Evolutionary conservation across 352 stramenopile genomes (phyloP).

Genomic region (Globisporangium cylindrosporum): DNA sequence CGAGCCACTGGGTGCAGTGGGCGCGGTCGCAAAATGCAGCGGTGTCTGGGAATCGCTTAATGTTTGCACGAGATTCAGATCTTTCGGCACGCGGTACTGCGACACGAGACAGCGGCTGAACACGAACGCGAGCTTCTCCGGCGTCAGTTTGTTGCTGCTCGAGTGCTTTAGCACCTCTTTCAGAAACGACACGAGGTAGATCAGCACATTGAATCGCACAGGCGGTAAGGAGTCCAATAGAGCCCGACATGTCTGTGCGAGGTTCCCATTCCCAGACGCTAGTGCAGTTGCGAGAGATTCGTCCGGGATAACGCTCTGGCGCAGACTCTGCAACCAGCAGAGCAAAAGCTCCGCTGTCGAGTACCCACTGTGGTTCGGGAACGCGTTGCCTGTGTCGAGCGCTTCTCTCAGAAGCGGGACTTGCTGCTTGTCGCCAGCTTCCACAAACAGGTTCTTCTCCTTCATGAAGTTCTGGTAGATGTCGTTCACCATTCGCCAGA

Average conservation of each 20-base stretch:
- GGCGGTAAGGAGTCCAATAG: conserved; percentile 86
- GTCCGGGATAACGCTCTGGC: conserved; percentile 86
- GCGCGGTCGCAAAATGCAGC: conserved; percentile 35
- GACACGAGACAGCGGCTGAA: conserved; percentile 73
- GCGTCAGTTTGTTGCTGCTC: conserved; percentile 57
- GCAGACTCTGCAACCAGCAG: conserved; percentile 89
- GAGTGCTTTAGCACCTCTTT: conserved; percentile 89
- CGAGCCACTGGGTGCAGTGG: conserved; percentile 31
- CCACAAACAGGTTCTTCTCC: conserved; percentile 83
- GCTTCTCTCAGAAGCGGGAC: conserved; percentile 82
- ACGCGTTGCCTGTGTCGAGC: conserved; percentile 89
- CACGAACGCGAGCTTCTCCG: conserved; percentile 73
- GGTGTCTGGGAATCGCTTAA: conserved; percentile 15
- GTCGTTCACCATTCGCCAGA: conserved; percentile 98
- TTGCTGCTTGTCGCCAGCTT: conserved; percentile 65
- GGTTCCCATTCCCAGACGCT: conserved; percentile 57
- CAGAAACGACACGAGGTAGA: conserved; percentile 97
- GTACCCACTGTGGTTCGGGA: conserved; percentile 82
- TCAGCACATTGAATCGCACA: conserved; percentile 96
- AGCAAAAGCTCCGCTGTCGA: conserved; percentile 91
- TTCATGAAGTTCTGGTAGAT: conserved; percentile 84
- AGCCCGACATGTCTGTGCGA: conserved; percentile 68
- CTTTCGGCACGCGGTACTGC: conserved; percentile 29
- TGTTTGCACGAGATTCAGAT: conserved; percentile 1
- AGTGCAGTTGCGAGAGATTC: conserved; percentile 73